A percentile compares a stretch with the other conserved stretches of the same genome.
phyloP scores from a whole-genome alignment of 441 rosid genomes.

The Erysimum cheiri region DNA sequence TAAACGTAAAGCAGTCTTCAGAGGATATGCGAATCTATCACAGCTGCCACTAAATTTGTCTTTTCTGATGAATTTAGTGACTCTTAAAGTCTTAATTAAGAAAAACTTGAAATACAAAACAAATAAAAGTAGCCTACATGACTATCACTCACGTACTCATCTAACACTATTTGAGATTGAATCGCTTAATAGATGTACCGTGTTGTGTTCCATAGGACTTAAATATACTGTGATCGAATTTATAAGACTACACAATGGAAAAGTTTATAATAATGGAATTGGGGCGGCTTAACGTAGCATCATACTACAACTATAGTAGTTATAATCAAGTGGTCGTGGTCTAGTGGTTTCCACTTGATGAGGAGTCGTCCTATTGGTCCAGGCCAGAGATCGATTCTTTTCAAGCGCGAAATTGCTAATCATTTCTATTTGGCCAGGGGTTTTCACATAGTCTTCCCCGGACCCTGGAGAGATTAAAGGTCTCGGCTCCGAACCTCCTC shows the following conservation, averaged over 20 bases:
- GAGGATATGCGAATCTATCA: constrained; percentile 40
- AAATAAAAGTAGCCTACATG: constrained; percentile 22
- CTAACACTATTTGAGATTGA: not conserved
- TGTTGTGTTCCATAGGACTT: not conserved
- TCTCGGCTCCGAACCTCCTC: no score
- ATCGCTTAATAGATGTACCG: not conserved
- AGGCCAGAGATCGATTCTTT: no score
- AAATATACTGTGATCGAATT: not conserved
- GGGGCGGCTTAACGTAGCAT: constrained; percentile 21
- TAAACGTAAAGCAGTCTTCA: constrained; percentile 30
- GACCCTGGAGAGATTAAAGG: no score
- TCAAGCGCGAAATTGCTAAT: no score
- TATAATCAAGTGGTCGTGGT: no score
- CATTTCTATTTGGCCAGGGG: no score
- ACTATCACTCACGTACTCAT: not conserved
- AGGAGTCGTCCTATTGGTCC: no score
- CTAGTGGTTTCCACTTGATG: no score
- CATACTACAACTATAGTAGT: not conserved
- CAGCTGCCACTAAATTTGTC: constrained; percentile 12
- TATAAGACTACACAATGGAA: not conserved
- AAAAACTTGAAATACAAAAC: not conserved
- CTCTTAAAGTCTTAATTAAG: not conserved
- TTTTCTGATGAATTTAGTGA: not conserved
- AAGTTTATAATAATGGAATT: constrained; percentile 7
- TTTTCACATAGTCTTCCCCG: no score